These are phyloP conservation scores for Chrysanthemum makinoi DNA, from an alignment of 129 eudicot genomes.

Conservation along the genomic window DNA sequence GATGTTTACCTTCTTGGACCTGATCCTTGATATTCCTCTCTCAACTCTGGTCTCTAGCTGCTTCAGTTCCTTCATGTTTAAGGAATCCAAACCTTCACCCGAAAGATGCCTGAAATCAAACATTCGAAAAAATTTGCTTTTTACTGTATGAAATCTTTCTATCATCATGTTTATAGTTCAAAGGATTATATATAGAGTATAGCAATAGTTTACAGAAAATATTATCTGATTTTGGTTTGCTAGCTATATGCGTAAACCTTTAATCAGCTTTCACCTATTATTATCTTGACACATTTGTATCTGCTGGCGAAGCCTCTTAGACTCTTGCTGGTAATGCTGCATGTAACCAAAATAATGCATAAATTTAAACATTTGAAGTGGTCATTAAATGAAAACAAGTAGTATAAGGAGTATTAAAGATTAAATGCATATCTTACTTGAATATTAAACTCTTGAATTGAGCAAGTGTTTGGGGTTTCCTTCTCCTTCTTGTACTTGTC, in stretches of 20 bases:
- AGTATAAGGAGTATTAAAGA: no score
- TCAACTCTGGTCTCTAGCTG: constrained; percentile 77
- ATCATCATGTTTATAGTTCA: no score
- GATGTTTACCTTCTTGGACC: constrained; percentile 64
- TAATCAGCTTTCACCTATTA: constrained; percentile 43
- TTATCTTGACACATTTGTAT: constrained; percentile 63
- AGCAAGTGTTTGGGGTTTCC: constrained; percentile 38
- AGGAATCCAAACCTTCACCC: constrained; percentile 70
- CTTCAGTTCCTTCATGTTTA: constrained; percentile 70
- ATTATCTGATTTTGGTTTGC: no score
- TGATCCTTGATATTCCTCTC: constrained; percentile 67
- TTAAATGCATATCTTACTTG: constrained; percentile 42
- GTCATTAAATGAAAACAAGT: no score
- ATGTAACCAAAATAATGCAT: constrained; percentile 4
- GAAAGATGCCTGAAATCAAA: constrained; percentile 54
- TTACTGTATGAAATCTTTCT: no score
- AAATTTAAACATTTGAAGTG: no score
- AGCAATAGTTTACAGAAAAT: no score
- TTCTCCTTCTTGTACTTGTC: constrained; percentile 80
- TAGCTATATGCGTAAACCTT: no score
- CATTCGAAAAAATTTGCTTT: background rate
- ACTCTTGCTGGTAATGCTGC: constrained; percentile 79
- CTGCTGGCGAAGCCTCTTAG: constrained; percentile 71
- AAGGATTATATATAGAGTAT: no score
- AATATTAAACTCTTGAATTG: constrained; percentile 65